Conservation (phyloP, 495 filamentous ascomycete genomes). For the Aspergillus sclerotiicarbonarius region DNA sequence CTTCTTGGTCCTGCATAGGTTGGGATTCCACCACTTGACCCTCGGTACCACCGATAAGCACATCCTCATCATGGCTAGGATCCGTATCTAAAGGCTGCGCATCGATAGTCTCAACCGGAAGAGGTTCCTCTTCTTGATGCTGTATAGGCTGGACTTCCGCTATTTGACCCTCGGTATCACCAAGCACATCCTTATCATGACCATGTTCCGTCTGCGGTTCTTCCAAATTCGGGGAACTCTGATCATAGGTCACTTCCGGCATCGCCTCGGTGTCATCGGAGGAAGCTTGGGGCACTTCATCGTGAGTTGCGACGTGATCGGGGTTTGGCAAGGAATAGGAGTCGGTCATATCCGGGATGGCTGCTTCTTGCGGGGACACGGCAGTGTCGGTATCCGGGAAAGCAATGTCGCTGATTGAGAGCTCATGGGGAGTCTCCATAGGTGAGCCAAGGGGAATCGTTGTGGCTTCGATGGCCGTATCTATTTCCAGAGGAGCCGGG, state of each 20-base stretch:
- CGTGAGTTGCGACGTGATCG: not conserved
- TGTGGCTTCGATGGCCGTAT: conserved; percentile 8
- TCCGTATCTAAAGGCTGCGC: not conserved
- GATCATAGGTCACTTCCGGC: conserved; percentile 1
- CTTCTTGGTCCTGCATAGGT: not conserved
- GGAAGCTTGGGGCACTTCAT: not conserved
- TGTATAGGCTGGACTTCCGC: conserved; percentile 1
- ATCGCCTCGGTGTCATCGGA: not conserved
- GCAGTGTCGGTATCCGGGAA: not conserved
- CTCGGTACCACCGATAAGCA: not conserved
- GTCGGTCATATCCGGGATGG: conserved; percentile 1
- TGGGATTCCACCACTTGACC: not conserved
- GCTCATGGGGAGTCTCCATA: conserved; percentile 1
- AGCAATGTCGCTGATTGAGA: not conserved
- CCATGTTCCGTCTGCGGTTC: not conserved
- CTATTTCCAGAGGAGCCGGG: conserved; percentile 14
- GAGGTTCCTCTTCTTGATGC: not conserved
- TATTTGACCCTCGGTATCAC: conserved; percentile 2
- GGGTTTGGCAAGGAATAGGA: not conserved
- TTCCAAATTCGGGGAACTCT: not conserved
- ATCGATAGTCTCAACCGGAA: conserved; percentile 1
- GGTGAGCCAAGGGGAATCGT: conserved; percentile 6
- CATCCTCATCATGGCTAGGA: not conserved
- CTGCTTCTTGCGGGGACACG: not conserved
- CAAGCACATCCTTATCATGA: not conserved